phyloP scores from a whole-genome alignment of 2,329 filamentous ascomycete species.

The Mollisia scopiformis region DNA sequence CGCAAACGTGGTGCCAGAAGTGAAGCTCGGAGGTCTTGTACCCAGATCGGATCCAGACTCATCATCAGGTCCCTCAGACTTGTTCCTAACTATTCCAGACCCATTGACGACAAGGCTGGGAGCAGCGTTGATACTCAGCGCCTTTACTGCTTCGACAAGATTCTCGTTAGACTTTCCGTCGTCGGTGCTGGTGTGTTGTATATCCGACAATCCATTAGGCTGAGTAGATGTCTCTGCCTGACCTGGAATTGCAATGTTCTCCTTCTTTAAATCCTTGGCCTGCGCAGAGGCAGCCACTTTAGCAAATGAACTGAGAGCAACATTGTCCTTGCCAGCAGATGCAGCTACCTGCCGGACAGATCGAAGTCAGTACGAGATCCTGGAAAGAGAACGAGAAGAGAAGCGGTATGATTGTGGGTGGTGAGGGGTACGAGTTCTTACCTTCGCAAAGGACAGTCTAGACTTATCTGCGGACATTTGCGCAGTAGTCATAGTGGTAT shows the following conservation, averaged over 20 bases:
- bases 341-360: constrained; percentile 49
- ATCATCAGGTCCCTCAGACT: constrained; percentile 28
- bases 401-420: background rate
- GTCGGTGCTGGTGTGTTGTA: background rate
- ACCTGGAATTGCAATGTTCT: constrained; percentile 21
- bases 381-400: constrained; percentile 1
- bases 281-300: constrained; percentile 35
- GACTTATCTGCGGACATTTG: constrained; percentile 49
- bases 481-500: constrained; percentile 48
- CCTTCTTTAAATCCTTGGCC: constrained; percentile 32
- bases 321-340: constrained; percentile 45
- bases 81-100: constrained; percentile 28
- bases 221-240: constrained; percentile 10
- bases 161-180: constrained; percentile 24
- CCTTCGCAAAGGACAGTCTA: constrained; percentile 78
- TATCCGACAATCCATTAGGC: constrained; percentile 9
- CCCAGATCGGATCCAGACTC: constrained; percentile 67
- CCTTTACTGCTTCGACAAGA: constrained; percentile 36
- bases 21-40: constrained; percentile 88
- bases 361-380: background rate
- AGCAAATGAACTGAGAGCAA: constrained; percentile 36
- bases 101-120: constrained; percentile 40
- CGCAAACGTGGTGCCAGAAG: constrained; percentile 93
- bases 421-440: constrained; percentile 41
- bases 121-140: constrained; percentile 33